phyloP scores from a whole-genome alignment of 169 alveolate genomes.

The Plasmodium fragile region DNA sequence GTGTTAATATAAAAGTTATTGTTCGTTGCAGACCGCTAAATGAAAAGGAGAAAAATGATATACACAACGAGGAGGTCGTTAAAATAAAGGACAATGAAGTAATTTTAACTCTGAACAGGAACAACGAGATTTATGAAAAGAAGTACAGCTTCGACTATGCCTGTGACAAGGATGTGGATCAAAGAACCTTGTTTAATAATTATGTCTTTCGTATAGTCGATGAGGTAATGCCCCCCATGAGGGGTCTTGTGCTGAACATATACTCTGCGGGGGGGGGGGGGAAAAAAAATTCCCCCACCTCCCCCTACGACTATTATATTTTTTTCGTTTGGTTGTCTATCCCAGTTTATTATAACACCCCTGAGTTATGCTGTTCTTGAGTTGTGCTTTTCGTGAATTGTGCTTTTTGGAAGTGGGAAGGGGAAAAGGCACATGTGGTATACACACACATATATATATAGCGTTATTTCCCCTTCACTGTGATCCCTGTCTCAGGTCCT shows the following conservation, averaged over 20 bases:
- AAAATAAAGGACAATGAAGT: slow-evolving; percentile 77
- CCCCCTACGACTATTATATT: background rate
- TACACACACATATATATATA: too few species aligned
- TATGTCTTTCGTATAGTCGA: slow-evolving; percentile 90
- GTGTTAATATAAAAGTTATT: slow-evolving; percentile 85
- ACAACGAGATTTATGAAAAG: slow-evolving; percentile 77
- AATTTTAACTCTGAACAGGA: slow-evolving; percentile 75
- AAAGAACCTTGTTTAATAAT: slow-evolving; percentile 79
- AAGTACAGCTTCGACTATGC: slow-evolving; percentile 73
- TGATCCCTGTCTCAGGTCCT: slow-evolving; percentile 16
- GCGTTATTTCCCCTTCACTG: background rate
- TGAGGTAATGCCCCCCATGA: slow-evolving; percentile 79
- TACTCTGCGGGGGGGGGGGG: too few species aligned
- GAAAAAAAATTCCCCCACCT: background rate
- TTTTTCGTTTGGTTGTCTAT: background rate
- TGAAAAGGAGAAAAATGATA: slow-evolving; percentile 82
- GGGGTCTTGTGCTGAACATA: background rate
- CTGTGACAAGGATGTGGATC: slow-evolving; percentile 70
- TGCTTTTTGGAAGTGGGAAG: too few species aligned
- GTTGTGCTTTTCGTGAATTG: too few species aligned
- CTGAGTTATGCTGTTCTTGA: too few species aligned
- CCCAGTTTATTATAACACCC: background rate
- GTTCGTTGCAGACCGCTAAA: slow-evolving; percentile 91
- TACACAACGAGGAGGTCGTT: slow-evolving; percentile 76
- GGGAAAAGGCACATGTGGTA: too few species aligned